A percentile compares a stretch with the other conserved stretches of the same genome.
These are phyloP conservation scores for Solanum hybrid DNA, from an alignment of 305 asterid species.

Conservation along the genomic window DNA sequence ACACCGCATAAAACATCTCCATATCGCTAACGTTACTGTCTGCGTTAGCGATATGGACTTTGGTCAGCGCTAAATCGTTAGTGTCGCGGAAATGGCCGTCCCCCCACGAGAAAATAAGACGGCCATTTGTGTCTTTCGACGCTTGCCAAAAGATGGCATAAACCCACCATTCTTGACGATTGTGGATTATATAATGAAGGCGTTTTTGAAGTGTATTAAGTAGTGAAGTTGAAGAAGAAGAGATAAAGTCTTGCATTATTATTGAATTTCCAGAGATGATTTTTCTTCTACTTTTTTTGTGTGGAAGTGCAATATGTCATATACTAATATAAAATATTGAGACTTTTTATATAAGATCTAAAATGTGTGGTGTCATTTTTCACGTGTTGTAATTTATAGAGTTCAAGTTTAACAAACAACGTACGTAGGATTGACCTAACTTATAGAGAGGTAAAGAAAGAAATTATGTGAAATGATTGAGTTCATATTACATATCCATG, in stretches of 20 bases:
- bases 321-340: neutral
- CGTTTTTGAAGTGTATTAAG: neutral
- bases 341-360: neutral
- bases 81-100: constrained; percentile 18
- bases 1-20: constrained; percentile 14
- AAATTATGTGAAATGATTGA: neutral
- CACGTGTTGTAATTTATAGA: neutral
- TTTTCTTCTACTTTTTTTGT: no score
- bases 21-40: neutral
- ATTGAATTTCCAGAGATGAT: neutral
- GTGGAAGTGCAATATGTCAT: neutral
- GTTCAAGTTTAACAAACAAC: neutral
- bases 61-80: neutral
- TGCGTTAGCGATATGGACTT: neutral
- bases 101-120: constrained; percentile 14
- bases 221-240: neutral
- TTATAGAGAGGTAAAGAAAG: neutral
- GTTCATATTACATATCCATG: neutral
- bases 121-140: neutral
- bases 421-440: neutral
- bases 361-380: neutral
- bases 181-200: constrained; percentile 7
- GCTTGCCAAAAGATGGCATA: constrained; percentile 23
- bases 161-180: constrained; percentile 12
- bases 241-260: constrained; percentile 11